Evolutionary conservation across 257 asterid genomes (phyloP).

Genomic region (Scutellaria minor): DNA sequence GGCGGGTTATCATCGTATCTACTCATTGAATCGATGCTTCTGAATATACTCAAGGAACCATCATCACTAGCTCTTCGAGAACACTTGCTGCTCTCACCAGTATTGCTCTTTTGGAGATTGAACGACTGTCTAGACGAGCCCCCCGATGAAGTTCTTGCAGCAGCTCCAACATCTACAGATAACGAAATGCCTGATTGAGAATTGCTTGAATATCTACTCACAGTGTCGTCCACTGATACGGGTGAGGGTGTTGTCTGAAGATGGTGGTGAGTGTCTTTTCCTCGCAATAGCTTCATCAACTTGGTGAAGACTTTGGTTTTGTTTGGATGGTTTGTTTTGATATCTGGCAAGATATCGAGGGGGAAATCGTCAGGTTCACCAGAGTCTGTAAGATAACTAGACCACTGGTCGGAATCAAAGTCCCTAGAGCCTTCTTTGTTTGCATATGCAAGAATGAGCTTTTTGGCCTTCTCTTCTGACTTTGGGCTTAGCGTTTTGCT

Average conservation of each 20-base stretch:
- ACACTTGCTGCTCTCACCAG: conserved; percentile 42
- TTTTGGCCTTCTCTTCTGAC: conserved; percentile 85
- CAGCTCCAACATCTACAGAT: conserved; percentile 23
- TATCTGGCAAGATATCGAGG: conserved; percentile 40
- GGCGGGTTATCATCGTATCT: conserved; percentile 33
- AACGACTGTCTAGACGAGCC: conserved; percentile 54
- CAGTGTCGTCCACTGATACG: conserved; percentile 43
- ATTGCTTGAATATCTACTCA: conserved; percentile 35
- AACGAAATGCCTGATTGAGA: conserved; percentile 37
- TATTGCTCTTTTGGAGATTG: conserved; percentile 45
- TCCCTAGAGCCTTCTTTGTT: conserved; percentile 50
- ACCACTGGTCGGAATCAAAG: conserved; percentile 61
- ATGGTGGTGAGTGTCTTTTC: conserved; percentile 51
- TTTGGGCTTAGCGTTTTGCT: conserved; percentile 77
- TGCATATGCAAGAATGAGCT: conserved; percentile 80
- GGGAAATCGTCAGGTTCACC: conserved; percentile 58
- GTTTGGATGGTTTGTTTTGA: conserved; percentile 39
- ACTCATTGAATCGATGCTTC: conserved; percentile 39
- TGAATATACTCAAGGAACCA: conserved; percentile 45
- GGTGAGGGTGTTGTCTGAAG: conserved; percentile 43
- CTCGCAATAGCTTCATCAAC: conserved; percentile 59
- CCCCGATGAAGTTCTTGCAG: conserved; percentile 40
- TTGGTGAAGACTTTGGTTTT: conserved; percentile 61
- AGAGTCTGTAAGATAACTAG: conserved; percentile 63
- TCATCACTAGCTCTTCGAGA: conserved; percentile 54